These are phyloP conservation scores for Proliferodiscus dingleyae DNA, from an alignment of 2,329 filamentous ascomycete species.

Conservation along the genomic window DNA sequence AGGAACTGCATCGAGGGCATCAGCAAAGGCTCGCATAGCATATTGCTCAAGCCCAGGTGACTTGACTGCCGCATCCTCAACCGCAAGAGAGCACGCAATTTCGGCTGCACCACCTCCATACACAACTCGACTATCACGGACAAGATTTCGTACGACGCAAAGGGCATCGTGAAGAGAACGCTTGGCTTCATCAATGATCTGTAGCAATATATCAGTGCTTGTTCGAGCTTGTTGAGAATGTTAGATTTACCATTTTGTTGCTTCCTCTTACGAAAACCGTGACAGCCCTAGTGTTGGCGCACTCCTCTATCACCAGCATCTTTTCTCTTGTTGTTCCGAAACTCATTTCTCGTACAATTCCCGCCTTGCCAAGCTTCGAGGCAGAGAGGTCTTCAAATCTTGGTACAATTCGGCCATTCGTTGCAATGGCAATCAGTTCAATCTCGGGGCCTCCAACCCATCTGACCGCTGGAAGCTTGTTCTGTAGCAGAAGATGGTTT, in stretches of 20 bases:
- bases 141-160: slow-evolving; percentile 94
- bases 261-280: slow-evolving; percentile 94
- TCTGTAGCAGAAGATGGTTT: slow-evolving; percentile 94
- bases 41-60: slow-evolving; percentile 98
- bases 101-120: slow-evolving; percentile 96
- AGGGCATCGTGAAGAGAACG: slow-evolving; percentile 95
- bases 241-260: slow-evolving; percentile 87
- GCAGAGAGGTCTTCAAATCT: slow-evolving; percentile 90
- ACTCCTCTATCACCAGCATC: slow-evolving; percentile 99
- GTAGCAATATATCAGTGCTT: slow-evolving; percentile 22
- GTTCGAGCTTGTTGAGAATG: slow-evolving; percentile 2
- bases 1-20: slow-evolving; percentile 87
- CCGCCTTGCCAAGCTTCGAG: slow-evolving; percentile 86
- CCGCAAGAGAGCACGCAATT: slow-evolving; percentile 92
- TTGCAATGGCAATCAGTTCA: slow-evolving; percentile 96
- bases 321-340: slow-evolving; percentile 98
- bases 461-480: slow-evolving; percentile 88
- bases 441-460: slow-evolving; percentile 99
- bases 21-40: slow-evolving; percentile 95
- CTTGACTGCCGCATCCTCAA: slow-evolving; percentile 91
- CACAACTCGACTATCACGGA: slow-evolving; percentile 92
- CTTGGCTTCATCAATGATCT: slow-evolving; percentile 99
- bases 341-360: slow-evolving; percentile 87
- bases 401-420: slow-evolving; percentile 95
- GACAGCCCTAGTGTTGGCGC: slow-evolving; percentile 93